Conservation (phyloP, 257 asterid species). For the Cordia subcordata region DNA sequence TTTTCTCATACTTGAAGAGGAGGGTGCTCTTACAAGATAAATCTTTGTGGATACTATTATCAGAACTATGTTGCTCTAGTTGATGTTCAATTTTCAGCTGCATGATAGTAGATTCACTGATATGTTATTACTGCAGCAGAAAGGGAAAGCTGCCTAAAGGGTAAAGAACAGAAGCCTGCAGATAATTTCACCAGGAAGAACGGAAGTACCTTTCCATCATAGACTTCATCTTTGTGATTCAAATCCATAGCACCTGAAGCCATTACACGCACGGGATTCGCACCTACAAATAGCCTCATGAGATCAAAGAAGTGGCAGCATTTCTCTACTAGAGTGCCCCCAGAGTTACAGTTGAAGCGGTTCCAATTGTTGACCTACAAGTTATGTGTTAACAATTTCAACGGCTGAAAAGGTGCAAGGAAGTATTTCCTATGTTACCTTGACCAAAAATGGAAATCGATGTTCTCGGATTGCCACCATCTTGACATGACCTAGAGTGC, state of each 20-base stretch:
- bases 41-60: too few relatives aligned
- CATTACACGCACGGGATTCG: slow-evolving; percentile 82
- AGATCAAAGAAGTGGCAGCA: slow-evolving; percentile 98
- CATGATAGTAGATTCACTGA: too few relatives aligned
- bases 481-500: slow-evolving; percentile 64
- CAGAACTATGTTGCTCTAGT: too few relatives aligned
- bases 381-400: slow-evolving; percentile 15
- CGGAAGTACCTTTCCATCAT: slow-evolving; percentile 63
- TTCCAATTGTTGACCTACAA: slow-evolving; percentile 88
- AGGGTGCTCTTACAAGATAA: too few relatives aligned
- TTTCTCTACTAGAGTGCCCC: slow-evolving; percentile 96
- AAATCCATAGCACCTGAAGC: slow-evolving; percentile 94
- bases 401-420: slow-evolving; percentile 8
- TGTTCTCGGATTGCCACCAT: slow-evolving; percentile 96
- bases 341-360: slow-evolving; percentile 82
- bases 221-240: slow-evolving; percentile 82
- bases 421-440: slow-evolving; percentile 41
- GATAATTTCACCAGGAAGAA: slow-evolving; percentile 5
- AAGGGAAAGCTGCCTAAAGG: not conserved
- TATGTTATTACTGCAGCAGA: not conserved
- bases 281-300: slow-evolving; percentile 79
- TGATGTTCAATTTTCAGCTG: too few relatives aligned
- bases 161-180: not conserved
- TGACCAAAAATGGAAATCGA: slow-evolving; percentile 89
- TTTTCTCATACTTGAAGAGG: too few relatives aligned